These are phyloP conservation scores for Tetrapisispora arboricola DNA, from an alignment of 805 yeast species.

Conservation along the genomic window DNA sequence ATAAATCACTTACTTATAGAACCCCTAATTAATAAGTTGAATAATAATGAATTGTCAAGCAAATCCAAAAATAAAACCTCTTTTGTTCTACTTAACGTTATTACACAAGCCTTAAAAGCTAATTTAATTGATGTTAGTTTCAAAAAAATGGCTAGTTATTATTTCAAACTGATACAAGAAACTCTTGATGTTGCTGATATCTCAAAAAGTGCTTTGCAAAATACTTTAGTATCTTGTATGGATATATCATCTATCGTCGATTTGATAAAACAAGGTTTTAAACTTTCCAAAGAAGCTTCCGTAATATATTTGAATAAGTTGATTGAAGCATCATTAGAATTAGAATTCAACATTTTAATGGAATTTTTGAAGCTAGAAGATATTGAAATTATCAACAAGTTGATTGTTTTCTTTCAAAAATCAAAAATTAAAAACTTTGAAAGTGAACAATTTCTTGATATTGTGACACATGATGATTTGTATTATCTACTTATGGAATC, in stretches of 20 bases:
- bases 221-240: not conserved
- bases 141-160: not conserved
- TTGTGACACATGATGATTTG: constrained; percentile 2
- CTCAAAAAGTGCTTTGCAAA: not conserved
- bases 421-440: constrained; percentile 7
- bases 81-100: not conserved
- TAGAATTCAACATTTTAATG: not conserved
- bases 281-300: not conserved
- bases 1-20: not conserved
- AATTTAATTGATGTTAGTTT: not conserved
- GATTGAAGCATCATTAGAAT: not conserved
- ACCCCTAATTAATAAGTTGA: not conserved
- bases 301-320: not conserved
- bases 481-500: constrained; percentile 6
- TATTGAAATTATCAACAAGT: not conserved
- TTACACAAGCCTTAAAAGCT: not conserved
- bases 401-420: not conserved
- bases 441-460: constrained; percentile 4
- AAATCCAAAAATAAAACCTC: not conserved
- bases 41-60: not conserved
- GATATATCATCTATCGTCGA: not conserved
- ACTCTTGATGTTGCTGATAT: not conserved
- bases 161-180: not conserved
- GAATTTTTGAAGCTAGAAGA: not conserved
- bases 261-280: not conserved